These are phyloP conservation scores for Aureobasidium sp. DNA, from an alignment of 2,329 filamentous ascomycete genomes.

Conservation along the genomic window DNA sequence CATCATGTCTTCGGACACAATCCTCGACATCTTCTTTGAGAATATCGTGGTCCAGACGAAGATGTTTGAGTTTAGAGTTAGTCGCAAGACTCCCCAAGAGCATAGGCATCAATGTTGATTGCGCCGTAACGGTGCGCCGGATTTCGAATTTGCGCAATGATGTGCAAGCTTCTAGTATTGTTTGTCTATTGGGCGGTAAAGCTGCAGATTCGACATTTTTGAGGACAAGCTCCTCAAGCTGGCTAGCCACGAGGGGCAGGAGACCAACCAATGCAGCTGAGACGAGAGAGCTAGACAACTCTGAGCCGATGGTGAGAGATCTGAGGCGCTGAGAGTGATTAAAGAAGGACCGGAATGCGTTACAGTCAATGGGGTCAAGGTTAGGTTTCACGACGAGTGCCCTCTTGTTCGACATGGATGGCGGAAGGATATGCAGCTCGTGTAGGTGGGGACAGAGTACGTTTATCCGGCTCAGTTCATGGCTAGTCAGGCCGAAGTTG, in stretches of 20 bases:
- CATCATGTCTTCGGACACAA: background rate
- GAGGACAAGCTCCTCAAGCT: background rate
- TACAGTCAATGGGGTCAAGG: background rate
- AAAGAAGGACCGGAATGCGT: background rate
- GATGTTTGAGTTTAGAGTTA: background rate
- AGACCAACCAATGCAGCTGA: background rate
- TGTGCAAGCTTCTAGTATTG: background rate
- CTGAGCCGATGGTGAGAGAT: no score
- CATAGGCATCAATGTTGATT: no score
- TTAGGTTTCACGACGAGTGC: background rate
- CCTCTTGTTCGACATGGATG: background rate
- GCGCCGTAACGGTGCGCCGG: background rate
- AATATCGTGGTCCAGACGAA: background rate
- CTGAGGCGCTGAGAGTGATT: background rate
- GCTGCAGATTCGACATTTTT: background rate
- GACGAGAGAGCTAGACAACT: background rate
- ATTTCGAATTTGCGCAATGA: background rate
- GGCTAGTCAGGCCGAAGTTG: background rate
- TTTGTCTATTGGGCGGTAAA: background rate
- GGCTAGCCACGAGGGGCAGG: background rate
- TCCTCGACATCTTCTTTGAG: background rate
- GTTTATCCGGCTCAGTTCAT: background rate
- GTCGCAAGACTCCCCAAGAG: background rate
- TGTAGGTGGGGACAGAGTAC: background rate
- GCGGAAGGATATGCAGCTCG: background rate